Evolutionary conservation across 2,329 filamentous ascomycete species (phyloP).

Genomic region (Fusarium buharicum): DNA sequence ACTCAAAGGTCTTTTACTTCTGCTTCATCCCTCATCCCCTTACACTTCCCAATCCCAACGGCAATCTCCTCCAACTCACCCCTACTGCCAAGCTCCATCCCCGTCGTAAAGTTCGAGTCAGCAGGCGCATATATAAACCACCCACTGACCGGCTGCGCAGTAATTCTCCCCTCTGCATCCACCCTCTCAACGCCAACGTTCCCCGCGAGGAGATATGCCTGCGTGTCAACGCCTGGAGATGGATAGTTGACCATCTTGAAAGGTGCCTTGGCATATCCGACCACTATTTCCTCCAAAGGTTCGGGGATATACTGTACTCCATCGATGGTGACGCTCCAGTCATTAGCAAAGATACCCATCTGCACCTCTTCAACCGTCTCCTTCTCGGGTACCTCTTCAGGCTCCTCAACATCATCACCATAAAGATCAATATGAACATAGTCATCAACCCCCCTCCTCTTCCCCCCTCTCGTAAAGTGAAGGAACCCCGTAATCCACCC

Average conservation of each 20-base stretch:
- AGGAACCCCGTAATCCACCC: constrained; percentile 63
- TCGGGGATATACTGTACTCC: constrained; percentile 46
- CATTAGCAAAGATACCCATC: constrained; percentile 4
- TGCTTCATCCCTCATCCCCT: not conserved
- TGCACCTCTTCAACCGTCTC: not conserved
- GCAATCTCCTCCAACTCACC: constrained; percentile 39
- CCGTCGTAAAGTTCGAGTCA: constrained; percentile 38
- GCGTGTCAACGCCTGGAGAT: constrained; percentile 39
- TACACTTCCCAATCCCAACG: constrained; percentile 5
- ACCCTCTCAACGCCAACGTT: constrained; percentile 50
- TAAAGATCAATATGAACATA: not conserved
- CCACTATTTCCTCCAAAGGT: constrained; percentile 47
- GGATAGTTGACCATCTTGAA: constrained; percentile 52
- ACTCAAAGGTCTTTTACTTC: not conserved
- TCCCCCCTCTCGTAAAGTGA: constrained; percentile 56
- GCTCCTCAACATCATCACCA: constrained; percentile 1
- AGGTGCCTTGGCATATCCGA: constrained; percentile 54
- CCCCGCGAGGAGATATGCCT: constrained; percentile 53
- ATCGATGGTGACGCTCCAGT: constrained; percentile 42
- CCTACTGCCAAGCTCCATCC: constrained; percentile 33
- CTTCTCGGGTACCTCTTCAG: not conserved
- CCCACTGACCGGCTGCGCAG: constrained; percentile 51
- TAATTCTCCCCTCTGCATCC: constrained; percentile 38
- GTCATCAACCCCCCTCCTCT: constrained; percentile 2
- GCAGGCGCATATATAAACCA: constrained; percentile 56